Base-by-base conservation (phyloP, 805 yeast genomes). In the Ogataea paraovalis region DNA sequence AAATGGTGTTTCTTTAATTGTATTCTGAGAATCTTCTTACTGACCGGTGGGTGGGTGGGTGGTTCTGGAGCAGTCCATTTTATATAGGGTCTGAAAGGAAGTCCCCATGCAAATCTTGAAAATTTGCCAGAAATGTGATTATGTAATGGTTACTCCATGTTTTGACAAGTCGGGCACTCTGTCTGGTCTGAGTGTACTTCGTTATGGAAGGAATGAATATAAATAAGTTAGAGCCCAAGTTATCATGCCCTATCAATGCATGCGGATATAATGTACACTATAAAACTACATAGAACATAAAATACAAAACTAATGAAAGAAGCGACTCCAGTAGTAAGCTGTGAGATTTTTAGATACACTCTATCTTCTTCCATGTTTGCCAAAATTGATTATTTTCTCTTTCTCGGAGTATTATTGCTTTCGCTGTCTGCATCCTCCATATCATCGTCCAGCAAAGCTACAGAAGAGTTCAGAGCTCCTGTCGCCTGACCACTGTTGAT, bases 401-500 rank as follows among this genome's bases (percentile, higher is more conserved):
- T 57, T 4, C 55, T 39, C 6, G 62, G 59, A 4, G 58, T 53
- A 10, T 39, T 21, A 41, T 43, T 46, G 3, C 49, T 55, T 33
- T 53, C 62, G 41, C 57, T 51, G 22, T 56, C 62, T 3, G 47
- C 58, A 39, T 54, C 61, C 6, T 54, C 61, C 23, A 50, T 46
- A 37, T 52, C 55, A 28, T 55, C 59, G 30, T 53, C 57, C 28
- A 51, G 27, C 16, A 45, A 4, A 38, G 48, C 45, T 30, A 44
- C 43, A 20, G 51, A 20, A 44, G 55, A 42, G 32, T 54, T 50
- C 48, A 47, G 25, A 18, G 47, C 25, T 33, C 54, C 52, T 13
- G 51, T 49, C 25, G 42, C 45, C 34, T 53, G 56, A 12, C 54
- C 65, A 19, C 67, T 69, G 40, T 68, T 60, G 20, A 78, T 70